Evolutionary conservation across 2,329 filamentous ascomycete species (phyloP).

Genomic region (Pseudocercospora vitis): DNA sequence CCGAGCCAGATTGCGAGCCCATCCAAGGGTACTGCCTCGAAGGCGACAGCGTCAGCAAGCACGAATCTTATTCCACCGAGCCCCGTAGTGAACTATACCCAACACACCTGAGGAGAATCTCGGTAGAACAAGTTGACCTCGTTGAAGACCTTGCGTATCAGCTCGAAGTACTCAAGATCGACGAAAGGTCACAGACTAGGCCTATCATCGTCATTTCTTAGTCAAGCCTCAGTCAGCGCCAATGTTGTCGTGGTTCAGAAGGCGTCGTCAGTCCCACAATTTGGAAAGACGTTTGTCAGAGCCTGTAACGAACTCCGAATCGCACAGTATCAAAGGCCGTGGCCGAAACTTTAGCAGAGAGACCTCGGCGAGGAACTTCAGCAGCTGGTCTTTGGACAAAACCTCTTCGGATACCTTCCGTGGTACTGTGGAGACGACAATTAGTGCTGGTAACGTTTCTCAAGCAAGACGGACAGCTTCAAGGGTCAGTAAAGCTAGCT

Average conservation of each 20-base stretch:
- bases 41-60: neutral
- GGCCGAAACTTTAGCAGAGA: neutral
- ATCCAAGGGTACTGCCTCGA: neutral
- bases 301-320: neutral
- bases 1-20: constrained; percentile 1
- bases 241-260: constrained; percentile 2
- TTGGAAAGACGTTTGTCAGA: neutral
- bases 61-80: neutral
- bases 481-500: neutral
- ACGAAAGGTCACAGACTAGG: neutral
- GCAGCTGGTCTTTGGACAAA: neutral
- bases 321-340: neutral
- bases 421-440: constrained; percentile 2
- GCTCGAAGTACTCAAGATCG: neutral
- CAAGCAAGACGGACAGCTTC: neutral
- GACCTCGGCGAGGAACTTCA: neutral
- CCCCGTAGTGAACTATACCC: neutral
- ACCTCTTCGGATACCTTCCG: neutral
- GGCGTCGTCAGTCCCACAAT: neutral
- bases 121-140: neutral
- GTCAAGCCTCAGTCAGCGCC: neutral
- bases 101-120: constrained; percentile 1
- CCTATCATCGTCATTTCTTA: neutral
- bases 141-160: constrained; percentile 3
- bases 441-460: neutral